These are phyloP conservation scores for Azolla pinnata DNA, from an alignment of 75 land plant species.

Conservation along the genomic window DNA sequence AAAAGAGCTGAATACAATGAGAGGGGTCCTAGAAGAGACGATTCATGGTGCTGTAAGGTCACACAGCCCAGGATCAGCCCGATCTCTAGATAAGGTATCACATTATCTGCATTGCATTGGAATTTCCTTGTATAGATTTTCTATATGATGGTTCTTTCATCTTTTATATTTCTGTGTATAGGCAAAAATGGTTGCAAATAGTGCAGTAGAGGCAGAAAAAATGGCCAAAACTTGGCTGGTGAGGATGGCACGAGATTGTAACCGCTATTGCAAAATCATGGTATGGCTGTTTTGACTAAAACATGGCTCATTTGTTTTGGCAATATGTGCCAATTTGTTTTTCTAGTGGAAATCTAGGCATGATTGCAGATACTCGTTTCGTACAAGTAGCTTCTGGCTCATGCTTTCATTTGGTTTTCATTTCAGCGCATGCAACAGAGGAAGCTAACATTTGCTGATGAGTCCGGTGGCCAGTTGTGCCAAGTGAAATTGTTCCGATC, in stretches of 20 bases:
- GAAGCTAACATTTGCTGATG: conserved; percentile 63
- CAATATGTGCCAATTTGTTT: neutral
- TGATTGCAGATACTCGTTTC: no score
- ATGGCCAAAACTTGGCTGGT: conserved; percentile 35
- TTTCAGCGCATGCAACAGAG: conserved; percentile 18
- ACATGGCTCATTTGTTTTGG: neutral
- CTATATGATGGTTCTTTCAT: neutral
- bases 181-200: conserved; percentile 31
- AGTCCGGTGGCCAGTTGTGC: conserved; percentile 52
- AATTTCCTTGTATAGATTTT: neutral
- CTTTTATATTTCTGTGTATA: conserved; percentile 2
- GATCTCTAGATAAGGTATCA: neutral
- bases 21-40: conserved; percentile 29
- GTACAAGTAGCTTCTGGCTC: no score
- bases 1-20: conserved; percentile 39
- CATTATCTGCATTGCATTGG: neutral
- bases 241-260: conserved; percentile 55
- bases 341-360: no score
- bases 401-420: neutral
- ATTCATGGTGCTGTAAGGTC: neutral
- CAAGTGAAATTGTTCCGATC: conserved; percentile 39
- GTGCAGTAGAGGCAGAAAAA: conserved; percentile 36
- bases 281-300: conserved; percentile 23
- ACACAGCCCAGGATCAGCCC: neutral
- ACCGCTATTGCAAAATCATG: conserved; percentile 68